Base-by-base conservation (phyloP, 2,329 filamentous ascomycete species). In the Paraphoma sp. region DNA sequence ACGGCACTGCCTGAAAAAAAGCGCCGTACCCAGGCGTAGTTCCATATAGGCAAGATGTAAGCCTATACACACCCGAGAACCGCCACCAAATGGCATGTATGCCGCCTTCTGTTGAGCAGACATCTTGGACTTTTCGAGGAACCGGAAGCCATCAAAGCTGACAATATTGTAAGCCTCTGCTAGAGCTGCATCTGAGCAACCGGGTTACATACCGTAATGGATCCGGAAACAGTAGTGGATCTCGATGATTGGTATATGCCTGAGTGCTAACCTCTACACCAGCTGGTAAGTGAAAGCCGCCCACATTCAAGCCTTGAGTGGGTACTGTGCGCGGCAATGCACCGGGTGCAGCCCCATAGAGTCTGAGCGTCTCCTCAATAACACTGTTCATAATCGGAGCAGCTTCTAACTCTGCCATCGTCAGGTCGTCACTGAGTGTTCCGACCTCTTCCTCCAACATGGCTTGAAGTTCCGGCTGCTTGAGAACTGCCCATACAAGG, bases 11-110 rank as follows among this genome's bases (percentile, higher is more conserved):
- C 76, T 75, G 64, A 86, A 84, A 65, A 87, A 84, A 3, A 78
- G 67, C 0, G 82, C 81, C 0, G 80, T 74, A 0, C 77, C 81
- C 17, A 84, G 75, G 4, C 83, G 78, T 29, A 87, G 69, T 63
- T 87, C 84, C 69, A 84, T 83, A 14, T 76, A 74, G 0, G 89
- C 88, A 61, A 91, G 84, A 64, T 90, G 87, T 2, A 86, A 84
- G 0, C 88, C 89, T 4, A 91, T 78, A 61, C 89, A 91, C 76
- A 88, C 86, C 28, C 87, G 79, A 0, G 87, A 86, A 0, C 88
- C 88, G 14, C 84, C 88, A 1, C 87, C 86, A 70, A 91, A 91
- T 0, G 87, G 86, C 80, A 86, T 86, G 59, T 87, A 89, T 18
- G 84, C 83, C 6, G 82, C 80, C 50, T 83, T 81, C 7, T 71